Base-by-base conservation (phyloP, 306 rosid genomes). In the Pyrus pyrifolia region DNA sequence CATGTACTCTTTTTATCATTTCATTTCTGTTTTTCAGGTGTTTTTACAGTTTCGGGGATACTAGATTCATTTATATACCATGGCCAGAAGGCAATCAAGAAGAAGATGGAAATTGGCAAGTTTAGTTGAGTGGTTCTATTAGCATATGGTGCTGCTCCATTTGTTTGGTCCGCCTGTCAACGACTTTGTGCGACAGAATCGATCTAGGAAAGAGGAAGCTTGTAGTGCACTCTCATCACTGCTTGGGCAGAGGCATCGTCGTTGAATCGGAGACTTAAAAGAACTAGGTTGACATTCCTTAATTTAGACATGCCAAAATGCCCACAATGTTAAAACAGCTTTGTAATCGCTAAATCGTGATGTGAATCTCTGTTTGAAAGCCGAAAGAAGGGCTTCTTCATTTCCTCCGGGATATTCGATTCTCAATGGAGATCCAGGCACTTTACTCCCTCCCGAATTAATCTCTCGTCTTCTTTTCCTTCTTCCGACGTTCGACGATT, bases 91-190 rank as follows among this genome's bases (percentile, higher is more conserved):
- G 98, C 93, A 70, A 91, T 96, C 81, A 91, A 91, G 91, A 96
- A 96, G 89, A 96, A 96, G 89, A 96, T 96, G 93, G 98, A 96
- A 84, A 75, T 96, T 13, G 97, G 99, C 45, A 96, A 96, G 86
- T 93, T 93, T 55, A 91, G 78, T 80, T 96, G 85, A 92, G 61
- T 67, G 67, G 75, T 70, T 71, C 65, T 38, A 29, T 29, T 27
- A 66, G 72, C 71, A 46, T 45, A 35, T 60, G 80, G 55, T 68
- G 76, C 70, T 46, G 80, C 74, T 73, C 70, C 81, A 44, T 77
- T 76, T 61, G 79, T n/a, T 85, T 85, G 82, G 45, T 80, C 76
- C 57, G 62, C 78, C 82, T 4, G 76, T 18, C 72, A 71, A 83
- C 81, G 89, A 86, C 87, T 42, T 84, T 75, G 53, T 8, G 72